Percentiles rank a stretch among this genome's conserved stretches.
These are phyloP conservation scores for Cyberlindnera japonica DNA, from an alignment of 805 yeast species.

Conservation along the genomic window DNA sequence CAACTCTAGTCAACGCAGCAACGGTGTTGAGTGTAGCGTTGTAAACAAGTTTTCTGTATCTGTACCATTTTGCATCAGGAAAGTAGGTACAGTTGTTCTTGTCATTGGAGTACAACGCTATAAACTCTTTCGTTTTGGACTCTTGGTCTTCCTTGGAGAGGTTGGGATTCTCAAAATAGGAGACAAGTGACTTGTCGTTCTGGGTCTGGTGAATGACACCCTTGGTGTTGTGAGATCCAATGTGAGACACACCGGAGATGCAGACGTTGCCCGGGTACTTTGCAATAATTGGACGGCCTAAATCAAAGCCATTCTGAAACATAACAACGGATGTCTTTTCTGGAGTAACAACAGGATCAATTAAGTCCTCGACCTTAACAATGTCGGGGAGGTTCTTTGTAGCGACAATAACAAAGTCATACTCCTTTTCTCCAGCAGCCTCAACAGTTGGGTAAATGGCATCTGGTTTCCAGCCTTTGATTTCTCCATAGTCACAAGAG, in stretches of 20 bases:
- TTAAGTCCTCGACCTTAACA: slow-evolving; percentile 45
- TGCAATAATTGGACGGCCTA: slow-evolving; percentile 48
- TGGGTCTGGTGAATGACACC: slow-evolving; percentile 44
- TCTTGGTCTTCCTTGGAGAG: slow-evolving; percentile 25
- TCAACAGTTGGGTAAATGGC: slow-evolving; percentile 42
- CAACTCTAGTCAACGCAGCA: slow-evolving; percentile 56
- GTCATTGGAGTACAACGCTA: slow-evolving; percentile 43
- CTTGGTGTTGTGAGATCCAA: slow-evolving; percentile 47
- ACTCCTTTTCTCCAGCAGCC: slow-evolving; percentile 43
- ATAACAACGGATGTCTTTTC: slow-evolving; percentile 47
- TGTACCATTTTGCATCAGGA: slow-evolving; percentile 43
- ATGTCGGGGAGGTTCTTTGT: slow-evolving; percentile 68
- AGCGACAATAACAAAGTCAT: slow-evolving; percentile 58
- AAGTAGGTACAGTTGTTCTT: slow-evolving; percentile 39
- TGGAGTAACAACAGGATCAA: slow-evolving; percentile 45
- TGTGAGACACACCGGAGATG: slow-evolving; percentile 59
- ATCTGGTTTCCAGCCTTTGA: slow-evolving; percentile 56
- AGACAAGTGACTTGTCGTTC: slow-evolving; percentile 43
- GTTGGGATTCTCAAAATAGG: slow-evolving; percentile 44
- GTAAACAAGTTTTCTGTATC: slow-evolving; percentile 69
- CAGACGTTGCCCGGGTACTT: slow-evolving; percentile 49
- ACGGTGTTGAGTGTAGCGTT: slow-evolving; percentile 65
- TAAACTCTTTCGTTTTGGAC: slow-evolving; percentile 40
- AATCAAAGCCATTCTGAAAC: slow-evolving; percentile 62
- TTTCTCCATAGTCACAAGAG: slow-evolving; percentile 58